Evolutionary conservation across 768 basidiomycete genomes (phyloP), one percentile per base, ranked within the genome.

Genomic region (Termitomyces sp.): DNA sequence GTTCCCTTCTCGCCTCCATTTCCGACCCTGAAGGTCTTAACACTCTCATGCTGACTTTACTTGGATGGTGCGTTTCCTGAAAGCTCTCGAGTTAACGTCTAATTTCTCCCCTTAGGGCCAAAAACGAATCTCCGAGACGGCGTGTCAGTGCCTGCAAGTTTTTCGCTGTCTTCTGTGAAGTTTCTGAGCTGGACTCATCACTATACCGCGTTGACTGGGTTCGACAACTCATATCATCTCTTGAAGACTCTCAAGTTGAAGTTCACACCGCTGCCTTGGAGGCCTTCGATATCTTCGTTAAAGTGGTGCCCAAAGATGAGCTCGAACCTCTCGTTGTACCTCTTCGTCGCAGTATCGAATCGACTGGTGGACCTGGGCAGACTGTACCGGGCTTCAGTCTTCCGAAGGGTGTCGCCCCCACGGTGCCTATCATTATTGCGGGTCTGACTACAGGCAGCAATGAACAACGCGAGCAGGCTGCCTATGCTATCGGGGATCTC

Each of bases 161-260:
- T 46, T 92, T 98, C 69, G 75, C 84, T 3, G 75, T 81, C 1
- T 94, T 98, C 75, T 97, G 94, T 67, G 85, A 92, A 62, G 87
- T 82, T 48, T 88, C 91, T 4, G 81, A 87, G 39, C 77, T 92
- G 41, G 96, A 98, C 67, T 80, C 84, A 0, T 86, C 90, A 0
- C 70, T 94, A 24, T 98, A 98, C 72, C 86, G 90, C 20, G 75
- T 94, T 61, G 97, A 98, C 69, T 98, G 96, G 94, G 83, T 98
- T 55, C 86, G 95, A 8, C 92, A 94, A 61, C 79, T 98, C 16
- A 76, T 98, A 7, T 82, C 92, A 0, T 72, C 89, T 2, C 78
- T 97, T 50, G 94, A 94, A 63, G 96, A 98, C 66, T 71, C 73
- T 13, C 79, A 86, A 48, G 83, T 87, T 1, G 68, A 78, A 3